phyloP scores from a whole-genome alignment of 257 asterid species.

The Thymus quinquecostatus region DNA sequence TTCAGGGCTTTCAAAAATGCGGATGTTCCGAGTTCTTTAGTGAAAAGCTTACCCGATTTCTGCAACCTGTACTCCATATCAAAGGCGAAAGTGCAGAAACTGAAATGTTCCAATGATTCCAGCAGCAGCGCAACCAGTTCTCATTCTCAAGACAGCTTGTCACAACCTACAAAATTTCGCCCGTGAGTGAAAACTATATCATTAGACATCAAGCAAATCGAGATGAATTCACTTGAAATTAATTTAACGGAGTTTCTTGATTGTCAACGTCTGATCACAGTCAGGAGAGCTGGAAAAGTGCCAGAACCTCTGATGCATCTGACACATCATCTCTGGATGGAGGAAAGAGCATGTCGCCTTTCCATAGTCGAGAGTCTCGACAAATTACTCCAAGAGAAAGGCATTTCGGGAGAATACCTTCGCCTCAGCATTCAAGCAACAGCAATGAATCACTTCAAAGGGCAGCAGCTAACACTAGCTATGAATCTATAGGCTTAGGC shows the following conservation, averaged over 20 bases:
- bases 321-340: slow-evolving; percentile 38
- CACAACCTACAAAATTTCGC: slow-evolving; percentile 28
- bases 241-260: not conserved
- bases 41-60: slow-evolving; percentile 60
- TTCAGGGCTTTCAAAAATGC: slow-evolving; percentile 70
- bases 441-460: slow-evolving; percentile 31
- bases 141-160: slow-evolving; percentile 26
- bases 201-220: not conserved
- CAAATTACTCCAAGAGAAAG: slow-evolving; percentile 25
- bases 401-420: slow-evolving; percentile 33
- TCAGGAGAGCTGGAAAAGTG: slow-evolving; percentile 53
- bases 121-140: slow-evolving; percentile 42
- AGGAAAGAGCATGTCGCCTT: slow-evolving; percentile 39
- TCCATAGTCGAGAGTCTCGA: slow-evolving; percentile 34
- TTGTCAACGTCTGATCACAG: slow-evolving; percentile 39
- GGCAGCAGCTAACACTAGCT: slow-evolving; percentile 41
- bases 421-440: slow-evolving; percentile 33
- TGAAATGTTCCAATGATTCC: slow-evolving; percentile 52
- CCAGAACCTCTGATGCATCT: slow-evolving; percentile 29
- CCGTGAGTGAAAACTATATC: slow-evolving; percentile 37
- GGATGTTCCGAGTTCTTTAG: slow-evolving; percentile 59
- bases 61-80: slow-evolving; percentile 68
- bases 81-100: slow-evolving; percentile 46
- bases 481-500: slow-evolving; percentile 31
- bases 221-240: not conserved